Conservation (phyloP, 805 yeast genomes). For the Priceomyces fermenticarens region DNA sequence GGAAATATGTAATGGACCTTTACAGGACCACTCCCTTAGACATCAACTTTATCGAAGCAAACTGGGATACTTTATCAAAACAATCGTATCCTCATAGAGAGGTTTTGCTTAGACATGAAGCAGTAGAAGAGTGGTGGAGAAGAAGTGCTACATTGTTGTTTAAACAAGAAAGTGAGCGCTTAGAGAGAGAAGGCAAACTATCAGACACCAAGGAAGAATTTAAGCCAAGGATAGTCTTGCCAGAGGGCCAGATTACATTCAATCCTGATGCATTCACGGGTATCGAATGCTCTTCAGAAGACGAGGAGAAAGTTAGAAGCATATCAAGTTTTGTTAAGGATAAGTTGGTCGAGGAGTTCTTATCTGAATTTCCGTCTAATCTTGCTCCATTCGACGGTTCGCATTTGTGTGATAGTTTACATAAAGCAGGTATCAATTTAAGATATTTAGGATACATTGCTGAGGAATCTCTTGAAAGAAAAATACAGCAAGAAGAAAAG, state of each 20-base stretch:
- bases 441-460: constrained; percentile 79
- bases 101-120: constrained; percentile 78
- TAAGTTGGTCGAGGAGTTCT: constrained; percentile 59
- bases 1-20: constrained; percentile 80
- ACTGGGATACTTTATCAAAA: constrained; percentile 37
- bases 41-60: constrained; percentile 65
- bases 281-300: constrained; percentile 41
- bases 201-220: constrained; percentile 31
- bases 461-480: constrained; percentile 9
- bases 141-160: constrained; percentile 55
- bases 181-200: constrained; percentile 33
- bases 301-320: constrained; percentile 63
- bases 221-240: constrained; percentile 51
- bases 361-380: constrained; percentile 52
- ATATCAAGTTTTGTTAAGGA: constrained; percentile 62
- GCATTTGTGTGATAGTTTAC: constrained; percentile 67
- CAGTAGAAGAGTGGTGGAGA: constrained; percentile 88
- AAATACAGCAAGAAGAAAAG: constrained; percentile 8
- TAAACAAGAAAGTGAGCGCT: constrained; percentile 48
- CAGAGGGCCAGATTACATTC: constrained; percentile 52
- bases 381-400: constrained; percentile 78
- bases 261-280: constrained; percentile 77
- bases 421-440: constrained; percentile 79
- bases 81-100: constrained; percentile 80
- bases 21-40: constrained; percentile 85